These are phyloP conservation scores for Sicyos edulis DNA, from an alignment of 306 rosid species.

Conservation along the genomic window DNA sequence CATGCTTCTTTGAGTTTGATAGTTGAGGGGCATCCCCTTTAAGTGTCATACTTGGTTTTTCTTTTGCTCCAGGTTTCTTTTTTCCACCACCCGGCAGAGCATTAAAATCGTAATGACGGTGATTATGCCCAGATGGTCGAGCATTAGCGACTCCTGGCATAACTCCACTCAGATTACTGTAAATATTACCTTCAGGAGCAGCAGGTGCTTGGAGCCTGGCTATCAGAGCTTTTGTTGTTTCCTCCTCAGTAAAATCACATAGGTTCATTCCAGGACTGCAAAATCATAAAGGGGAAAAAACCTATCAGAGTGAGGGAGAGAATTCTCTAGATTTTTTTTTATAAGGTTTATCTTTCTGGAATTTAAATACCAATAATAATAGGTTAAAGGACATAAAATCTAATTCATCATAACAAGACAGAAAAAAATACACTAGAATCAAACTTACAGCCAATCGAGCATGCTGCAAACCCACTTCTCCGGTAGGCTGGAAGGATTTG, in stretches of 20 bases:
- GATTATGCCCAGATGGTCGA: constrained; percentile 47
- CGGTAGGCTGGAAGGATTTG: constrained; percentile 64
- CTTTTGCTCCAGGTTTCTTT: constrained; percentile 49
- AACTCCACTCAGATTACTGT: constrained; percentile 36
- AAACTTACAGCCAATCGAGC: constrained; percentile 98
- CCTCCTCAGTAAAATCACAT: constrained; percentile 71
- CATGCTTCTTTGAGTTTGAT: constrained; percentile 55
- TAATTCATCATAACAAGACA: neutral
- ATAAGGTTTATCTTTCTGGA: too few relatives aligned
- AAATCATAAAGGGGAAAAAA: constrained; percentile 23
- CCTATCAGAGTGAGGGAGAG: constrained; percentile 10
- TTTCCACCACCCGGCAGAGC: constrained; percentile 41
- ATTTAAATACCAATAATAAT: too few relatives aligned
- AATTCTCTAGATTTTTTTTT: too few relatives aligned
- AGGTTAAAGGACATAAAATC: too few relatives aligned
- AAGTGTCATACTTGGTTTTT: constrained; percentile 33
- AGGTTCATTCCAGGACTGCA: constrained; percentile 91
- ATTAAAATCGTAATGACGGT: constrained; percentile 38
- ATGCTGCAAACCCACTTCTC: constrained; percentile 93
- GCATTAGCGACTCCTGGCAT: constrained; percentile 39
- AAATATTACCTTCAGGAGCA: constrained; percentile 47
- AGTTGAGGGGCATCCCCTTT: constrained; percentile 51
- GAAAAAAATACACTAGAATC: constrained; percentile 2
- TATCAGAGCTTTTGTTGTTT: constrained; percentile 63
- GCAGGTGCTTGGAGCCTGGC: constrained; percentile 57